phyloP scores from a whole-genome alignment of 768 basidiomycete species.

The Calocera viscosa region DNA sequence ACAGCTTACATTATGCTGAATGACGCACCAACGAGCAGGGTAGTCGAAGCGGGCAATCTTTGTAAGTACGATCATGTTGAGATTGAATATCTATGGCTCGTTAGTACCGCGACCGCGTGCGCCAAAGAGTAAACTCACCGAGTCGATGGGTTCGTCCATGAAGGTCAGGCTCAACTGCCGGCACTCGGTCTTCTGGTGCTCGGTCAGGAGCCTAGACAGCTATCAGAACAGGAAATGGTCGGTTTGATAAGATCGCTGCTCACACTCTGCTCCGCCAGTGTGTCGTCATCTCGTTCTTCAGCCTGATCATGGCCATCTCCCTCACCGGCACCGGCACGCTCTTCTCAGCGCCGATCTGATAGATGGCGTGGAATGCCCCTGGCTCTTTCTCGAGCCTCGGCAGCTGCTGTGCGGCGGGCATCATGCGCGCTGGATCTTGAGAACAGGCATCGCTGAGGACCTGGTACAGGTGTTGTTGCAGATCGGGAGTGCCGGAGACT shows the following conservation, averaged over 20 bases:
- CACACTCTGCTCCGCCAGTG: slow-evolving; percentile 76
- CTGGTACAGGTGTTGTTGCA: slow-evolving; percentile 43
- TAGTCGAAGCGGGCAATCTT: slow-evolving; percentile 72
- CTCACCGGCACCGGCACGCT: slow-evolving; percentile 51
- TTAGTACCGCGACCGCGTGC: slow-evolving; percentile 9
- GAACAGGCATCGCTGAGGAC: slow-evolving; percentile 58
- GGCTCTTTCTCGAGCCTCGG: slow-evolving; percentile 54
- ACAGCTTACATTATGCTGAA: background rate
- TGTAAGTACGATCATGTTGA: slow-evolving; percentile 58
- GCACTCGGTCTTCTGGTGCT: background rate
- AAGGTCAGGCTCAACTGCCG: slow-evolving; percentile 37
- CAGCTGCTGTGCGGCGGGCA: slow-evolving; percentile 44
- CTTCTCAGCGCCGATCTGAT: slow-evolving; percentile 55
- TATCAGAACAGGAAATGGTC: background rate
- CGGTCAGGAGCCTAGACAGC: background rate
- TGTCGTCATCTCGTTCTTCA: slow-evolving; percentile 63
- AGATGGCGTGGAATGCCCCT: slow-evolving; percentile 58
- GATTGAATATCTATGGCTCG: slow-evolving; percentile 53
- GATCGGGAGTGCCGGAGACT: background rate
- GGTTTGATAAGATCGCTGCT: slow-evolving; percentile 17
- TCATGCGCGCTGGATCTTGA: slow-evolving; percentile 45
- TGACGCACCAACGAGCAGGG: slow-evolving; percentile 50
- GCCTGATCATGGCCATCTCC: slow-evolving; percentile 74
- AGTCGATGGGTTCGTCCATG: slow-evolving; percentile 65
- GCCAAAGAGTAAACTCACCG: slow-evolving; percentile 34